Evolutionary conservation across 345 rosid species (phyloP).

Genomic region (Durio zibethinus): DNA sequence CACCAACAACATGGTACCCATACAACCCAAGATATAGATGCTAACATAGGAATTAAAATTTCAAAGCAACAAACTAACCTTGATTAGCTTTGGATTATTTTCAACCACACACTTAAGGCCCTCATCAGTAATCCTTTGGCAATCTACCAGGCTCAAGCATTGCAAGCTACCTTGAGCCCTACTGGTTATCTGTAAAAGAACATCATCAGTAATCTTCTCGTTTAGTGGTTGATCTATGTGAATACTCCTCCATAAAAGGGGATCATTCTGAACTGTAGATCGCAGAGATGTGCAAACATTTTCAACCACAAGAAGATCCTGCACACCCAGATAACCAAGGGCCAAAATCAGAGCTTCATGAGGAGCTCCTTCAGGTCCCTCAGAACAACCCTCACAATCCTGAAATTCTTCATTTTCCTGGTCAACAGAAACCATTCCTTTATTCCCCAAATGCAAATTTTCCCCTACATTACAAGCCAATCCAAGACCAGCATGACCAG

Average conservation of each 20-base stretch:
- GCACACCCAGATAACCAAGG: constrained; percentile 58
- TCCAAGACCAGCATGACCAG: constrained; percentile 19
- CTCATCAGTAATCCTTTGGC: constrained; percentile 70
- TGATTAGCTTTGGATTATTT: constrained; percentile 57
- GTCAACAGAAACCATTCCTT: constrained; percentile 19
- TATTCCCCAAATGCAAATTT: constrained; percentile 28
- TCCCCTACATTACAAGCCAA: constrained; percentile 36
- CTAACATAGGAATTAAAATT: not conserved
- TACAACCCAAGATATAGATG: not conserved
- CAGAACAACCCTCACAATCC: constrained; percentile 26
- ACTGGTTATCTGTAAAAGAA: constrained; percentile 55
- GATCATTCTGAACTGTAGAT: constrained; percentile 50
- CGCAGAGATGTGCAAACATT: constrained; percentile 63
- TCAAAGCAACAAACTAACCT: constrained; percentile 43
- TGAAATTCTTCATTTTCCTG: constrained; percentile 19
- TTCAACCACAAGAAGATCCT: constrained; percentile 71
- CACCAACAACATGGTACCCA: not conserved
- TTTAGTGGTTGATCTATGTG: constrained; percentile 75
- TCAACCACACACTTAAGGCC: constrained; percentile 58
- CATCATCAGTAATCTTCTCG: constrained; percentile 85
- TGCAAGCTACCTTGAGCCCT: constrained; percentile 79
- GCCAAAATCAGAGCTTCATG: constrained; percentile 58
- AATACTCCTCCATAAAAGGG: constrained; percentile 69
- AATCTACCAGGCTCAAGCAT: constrained; percentile 76
- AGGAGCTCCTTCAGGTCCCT: constrained; percentile 39